phyloP scores from a whole-genome alignment of 768 basidiomycete genomes.

The Floccularia luteovirens region DNA sequence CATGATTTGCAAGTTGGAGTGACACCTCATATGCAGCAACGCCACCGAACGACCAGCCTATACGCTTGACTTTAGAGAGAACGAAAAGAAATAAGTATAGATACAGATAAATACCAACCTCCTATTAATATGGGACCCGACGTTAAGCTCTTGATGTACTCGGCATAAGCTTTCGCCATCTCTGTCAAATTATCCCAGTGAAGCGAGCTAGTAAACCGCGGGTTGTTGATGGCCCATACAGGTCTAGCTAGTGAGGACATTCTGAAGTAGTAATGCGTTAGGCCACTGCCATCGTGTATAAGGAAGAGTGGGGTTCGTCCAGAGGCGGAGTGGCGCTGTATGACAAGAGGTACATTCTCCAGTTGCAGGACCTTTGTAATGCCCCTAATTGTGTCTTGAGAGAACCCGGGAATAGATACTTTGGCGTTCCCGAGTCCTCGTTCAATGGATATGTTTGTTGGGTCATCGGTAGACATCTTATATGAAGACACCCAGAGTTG shows the following conservation, averaged over 20 bases:
- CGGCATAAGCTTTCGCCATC: constrained; percentile 49
- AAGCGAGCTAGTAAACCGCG: constrained; percentile 32
- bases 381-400: no score
- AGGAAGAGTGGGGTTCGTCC: constrained; percentile 43
- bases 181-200: constrained; percentile 40
- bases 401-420: no score
- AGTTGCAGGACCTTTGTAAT: constrained; percentile 14
- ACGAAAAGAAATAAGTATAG: no score
- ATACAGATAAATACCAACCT: constrained; percentile 27
- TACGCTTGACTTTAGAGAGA: constrained; percentile 1
- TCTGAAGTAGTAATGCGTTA: constrained; percentile 41
- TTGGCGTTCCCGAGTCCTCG: no score
- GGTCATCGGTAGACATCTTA: no score
- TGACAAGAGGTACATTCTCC: constrained; percentile 19
- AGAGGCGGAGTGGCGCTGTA: constrained; percentile 27
- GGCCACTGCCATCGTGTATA: constrained; percentile 69
- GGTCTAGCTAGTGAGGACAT: constrained; percentile 37
- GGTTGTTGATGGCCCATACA: constrained; percentile 59
- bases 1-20: constrained; percentile 36
- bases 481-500: no score
- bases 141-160: constrained; percentile 24
- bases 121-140: constrained; percentile 43
- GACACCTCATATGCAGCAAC: constrained; percentile 63
- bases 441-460: no score
- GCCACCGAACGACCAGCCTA: constrained; percentile 79